Evolutionary conservation across 805 yeast species (phyloP), one percentile per base, ranked within the genome.

Genomic region (Metschnikowia bowlesiae): DNA sequence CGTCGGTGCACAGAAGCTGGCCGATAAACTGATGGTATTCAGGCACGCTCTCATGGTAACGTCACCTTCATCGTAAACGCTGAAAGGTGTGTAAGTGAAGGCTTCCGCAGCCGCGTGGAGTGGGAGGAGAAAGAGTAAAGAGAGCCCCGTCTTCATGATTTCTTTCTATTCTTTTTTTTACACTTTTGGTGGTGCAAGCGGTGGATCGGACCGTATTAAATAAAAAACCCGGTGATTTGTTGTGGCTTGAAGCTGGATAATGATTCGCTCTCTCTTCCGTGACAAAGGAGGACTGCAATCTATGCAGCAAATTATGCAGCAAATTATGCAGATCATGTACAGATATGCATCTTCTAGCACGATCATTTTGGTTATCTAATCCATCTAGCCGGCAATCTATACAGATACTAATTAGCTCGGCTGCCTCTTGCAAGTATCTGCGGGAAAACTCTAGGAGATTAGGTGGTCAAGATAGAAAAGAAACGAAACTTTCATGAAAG

Each of bases 11-110:
- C 46, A 44, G n/a, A 44, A 44, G 2, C 32, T 22, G 5, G 34
- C 46, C 8, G 46, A 14, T 3, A n/a, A 3, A 6, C 16, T 9
- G 22, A 44, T 28, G 2, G 46, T 44, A 14, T 5, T 36, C 39
- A 35, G 40, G 16, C 46, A 44, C 5, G 46, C 46, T n/a, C 40
- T 34, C 39, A 35, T 35, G 10, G 46, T 36, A 14, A 44, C 28
- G 33, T 26, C 35, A 16, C 39, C 46, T 28, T 44, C 46, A 35
- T 44, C 39, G 29, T 35, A 44, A 39, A 28, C 18, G 29, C 39
- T 44, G 40, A 35, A 44, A 16, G 46, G 46, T 6, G 33, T 44
- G 13, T 44, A 44, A 8, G 26, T 38, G 22, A 42, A 42, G 18
- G 45, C 38, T 14, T 32, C 38, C n/a, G 45, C 38, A 33, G 38